Evolutionary conservation across 75 land plant genomes (phyloP).

Genomic region (Ceratopteris richardii): DNA sequence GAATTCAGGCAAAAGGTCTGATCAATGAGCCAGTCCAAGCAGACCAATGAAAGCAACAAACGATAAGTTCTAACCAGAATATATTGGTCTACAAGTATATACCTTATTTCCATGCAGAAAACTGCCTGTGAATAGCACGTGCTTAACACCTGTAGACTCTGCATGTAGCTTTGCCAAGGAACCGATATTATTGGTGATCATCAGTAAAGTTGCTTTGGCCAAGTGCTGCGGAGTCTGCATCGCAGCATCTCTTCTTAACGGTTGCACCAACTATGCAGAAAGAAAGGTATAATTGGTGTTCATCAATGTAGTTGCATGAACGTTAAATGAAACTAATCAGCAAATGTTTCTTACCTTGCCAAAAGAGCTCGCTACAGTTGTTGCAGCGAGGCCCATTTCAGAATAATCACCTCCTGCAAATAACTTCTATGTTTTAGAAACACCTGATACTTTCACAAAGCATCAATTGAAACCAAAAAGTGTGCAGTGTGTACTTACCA

Average conservation of each 20-base stretch:
- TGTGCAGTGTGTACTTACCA: slow-evolving; percentile 16
- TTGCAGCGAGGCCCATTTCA: slow-evolving; percentile 39
- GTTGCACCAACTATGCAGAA: slow-evolving; percentile 24
- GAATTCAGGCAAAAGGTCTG: too few relatives aligned
- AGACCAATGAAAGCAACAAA: too few relatives aligned
- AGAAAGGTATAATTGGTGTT: background rate
- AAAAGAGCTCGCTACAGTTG: slow-evolving; percentile 39
- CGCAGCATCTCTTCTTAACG: slow-evolving; percentile 21
- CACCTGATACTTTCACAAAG: background rate
- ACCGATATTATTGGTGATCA: slow-evolving; percentile 40
- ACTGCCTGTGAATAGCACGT: slow-evolving; percentile 34
- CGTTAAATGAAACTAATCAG: background rate
- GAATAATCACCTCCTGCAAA: slow-evolving; percentile 34
- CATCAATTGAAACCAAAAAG: too few relatives aligned
- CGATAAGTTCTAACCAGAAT: too few relatives aligned
- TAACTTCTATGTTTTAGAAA: background rate
- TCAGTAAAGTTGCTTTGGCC: slow-evolving; percentile 31
- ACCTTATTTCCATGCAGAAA: slow-evolving; percentile 33
- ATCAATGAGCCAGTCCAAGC: background rate
- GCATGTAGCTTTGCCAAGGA: slow-evolving; percentile 32
- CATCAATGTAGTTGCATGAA: too few relatives aligned
- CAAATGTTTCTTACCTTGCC: slow-evolving; percentile 21
- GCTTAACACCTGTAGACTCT: slow-evolving; percentile 13
- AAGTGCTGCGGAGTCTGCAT: slow-evolving; percentile 29
- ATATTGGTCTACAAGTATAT: background rate